Base-by-base conservation (phyloP, 805 yeast genomes). In the Jamesozyma spencerorum region DNA sequence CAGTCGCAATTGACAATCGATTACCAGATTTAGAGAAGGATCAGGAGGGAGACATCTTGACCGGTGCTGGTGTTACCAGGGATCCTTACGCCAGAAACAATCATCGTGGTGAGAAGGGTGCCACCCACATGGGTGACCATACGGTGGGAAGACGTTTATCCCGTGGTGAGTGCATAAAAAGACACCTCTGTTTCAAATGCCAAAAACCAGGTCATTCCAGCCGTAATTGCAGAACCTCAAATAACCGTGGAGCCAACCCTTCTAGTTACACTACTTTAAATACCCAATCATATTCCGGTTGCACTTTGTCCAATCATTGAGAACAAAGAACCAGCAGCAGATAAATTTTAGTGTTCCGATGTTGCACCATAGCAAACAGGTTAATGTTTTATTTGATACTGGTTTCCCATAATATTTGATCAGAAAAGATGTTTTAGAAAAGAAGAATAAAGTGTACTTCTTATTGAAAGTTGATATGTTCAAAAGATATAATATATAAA, bases 151-250 rank as follows among this genome's bases (percentile, higher is more conserved):
- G n/a, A 17, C 28, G 28, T 11, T 15, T 34, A 6, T 29, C 28
- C 28, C 33, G 34, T 29, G 4, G 5, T 4, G 35, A 37, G 11
- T 37, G 40, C 17, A 31, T 31, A 3, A 5, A 31, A 15, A 31
- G 18, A n/a, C 20, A 30, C 17, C 14, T 31, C 4, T 37, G 35
- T 24, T 37, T 37, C 35, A 37, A 20, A 17, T 30, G 40, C 22
- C 26, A 37, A 15, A 19, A 17, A 14, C 31, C 22, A 4, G 35
- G 35, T 5, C 40, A 37, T 31, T 13, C 14, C 10, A 19, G 3
- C 31, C 5, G 40, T 4, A 18, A 36, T 4, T 36, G 34, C 20
- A 34, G 13, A n/a, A 12, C 6, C 15, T 29, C n/a, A 5, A 14
- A 7, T 29, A 29, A 29, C 31, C 6, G 13, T 29, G 31, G 6